phyloP scores from a whole-genome alignment of 371 early-diverging fungal genomes.

The Antonospora locustae region DNA sequence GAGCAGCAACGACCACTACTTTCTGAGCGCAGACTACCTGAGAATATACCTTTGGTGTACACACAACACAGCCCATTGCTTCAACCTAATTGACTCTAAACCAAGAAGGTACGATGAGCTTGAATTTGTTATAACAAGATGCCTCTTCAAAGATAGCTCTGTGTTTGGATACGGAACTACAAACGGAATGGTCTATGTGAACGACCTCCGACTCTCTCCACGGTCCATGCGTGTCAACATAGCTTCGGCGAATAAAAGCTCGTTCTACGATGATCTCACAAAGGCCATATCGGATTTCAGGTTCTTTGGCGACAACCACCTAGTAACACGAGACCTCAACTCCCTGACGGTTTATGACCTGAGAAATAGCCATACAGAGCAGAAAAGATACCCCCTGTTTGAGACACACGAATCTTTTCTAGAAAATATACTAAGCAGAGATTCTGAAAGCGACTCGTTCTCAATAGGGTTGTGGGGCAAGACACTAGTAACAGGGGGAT shows the following conservation, averaged over 20 bases:
- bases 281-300: conserved; percentile 49
- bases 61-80: conserved; percentile 23
- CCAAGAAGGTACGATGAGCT: conserved; percentile 92
- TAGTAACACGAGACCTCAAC: conserved; percentile 45
- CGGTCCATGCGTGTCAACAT: conserved; percentile 5
- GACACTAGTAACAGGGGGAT: too few species aligned
- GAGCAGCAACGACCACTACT: conserved; percentile 24
- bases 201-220: conserved; percentile 66
- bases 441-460: too few species aligned
- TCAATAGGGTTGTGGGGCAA: too few species aligned
- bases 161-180: conserved; percentile 89
- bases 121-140: conserved; percentile 91
- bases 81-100: conserved; percentile 79
- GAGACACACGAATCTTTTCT: too few species aligned
- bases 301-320: conserved; percentile 41
- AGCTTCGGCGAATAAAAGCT: too few species aligned
- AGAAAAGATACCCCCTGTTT: too few species aligned
- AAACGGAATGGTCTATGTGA: conserved; percentile 81
- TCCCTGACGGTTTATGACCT: conserved; percentile 45
- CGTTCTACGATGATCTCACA: conserved; percentile 17
- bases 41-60: conserved; percentile 43
- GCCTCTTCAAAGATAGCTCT: conserved; percentile 83
- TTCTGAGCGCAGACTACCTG: conserved; percentile 49
- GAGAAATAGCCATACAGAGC: conserved; percentile 20
- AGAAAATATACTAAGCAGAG: too few species aligned